Evolutionary conservation across 768 basidiomycete genomes (phyloP), one percentile per base, ranked within the genome.

Genomic region (Trametes cubensis): DNA sequence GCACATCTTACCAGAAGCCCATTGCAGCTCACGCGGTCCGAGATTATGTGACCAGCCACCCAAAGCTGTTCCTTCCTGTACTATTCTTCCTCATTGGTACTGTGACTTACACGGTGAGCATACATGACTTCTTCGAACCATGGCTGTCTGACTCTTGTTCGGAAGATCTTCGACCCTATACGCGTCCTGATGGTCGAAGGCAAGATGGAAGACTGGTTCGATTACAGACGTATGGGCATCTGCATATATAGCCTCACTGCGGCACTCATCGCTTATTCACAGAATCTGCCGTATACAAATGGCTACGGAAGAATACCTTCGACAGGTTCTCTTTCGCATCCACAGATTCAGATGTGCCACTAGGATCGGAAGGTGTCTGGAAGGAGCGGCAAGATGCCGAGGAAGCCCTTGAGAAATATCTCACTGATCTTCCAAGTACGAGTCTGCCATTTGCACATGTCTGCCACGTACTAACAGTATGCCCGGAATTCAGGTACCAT

Each of bases 101-200:
- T 2, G 67, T 98, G 40, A 92, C 92, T 21, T 97, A 96, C 71
- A 89, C 92, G 6, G 94, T 93, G 64, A 62, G 86, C 7, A 18
- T 5, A n/a, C 8, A 14, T 75, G n/a, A 47, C 21, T 0, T 21
- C 4, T 6, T 6, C 4, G 23, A 26, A 20, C n/a, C 8, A 6
- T 2, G 42, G 20, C 17, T 44, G 42, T 44, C 42, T 44, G 5
- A 14, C 20, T 23, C 20, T 21, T 46, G n/a, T 23, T 13, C 17
- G n/a, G 0, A 63, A 96, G 90, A 84, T 98, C 54, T 97, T 98
- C 69, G 94, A 98, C 73, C 95, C 95, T 2, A 83, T 99, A 44
- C 88, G 96, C 26, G 84, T 87, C 2, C 78, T 94, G 61, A 92
- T 87, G 79, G 83, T 98, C 0, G 83, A 93, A 76, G 85, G 85